Base-by-base conservation (phyloP, 2,329 filamentous ascomycete genomes). In the Cercospora berteroae region DNA sequence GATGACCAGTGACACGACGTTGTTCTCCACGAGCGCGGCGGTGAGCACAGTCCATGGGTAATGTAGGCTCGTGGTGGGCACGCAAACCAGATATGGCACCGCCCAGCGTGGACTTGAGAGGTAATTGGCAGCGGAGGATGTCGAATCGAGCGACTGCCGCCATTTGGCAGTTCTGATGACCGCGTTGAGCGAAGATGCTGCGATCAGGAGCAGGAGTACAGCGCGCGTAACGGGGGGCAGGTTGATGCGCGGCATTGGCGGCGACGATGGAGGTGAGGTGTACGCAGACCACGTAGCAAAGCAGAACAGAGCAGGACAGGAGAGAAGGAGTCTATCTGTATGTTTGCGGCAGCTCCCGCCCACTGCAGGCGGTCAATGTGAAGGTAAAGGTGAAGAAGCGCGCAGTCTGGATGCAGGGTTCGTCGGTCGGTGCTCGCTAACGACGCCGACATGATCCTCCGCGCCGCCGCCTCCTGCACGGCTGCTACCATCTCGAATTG, bases 31-130 rank as follows among this genome's bases (percentile, higher is more conserved):
- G 65, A 97, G 86, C 0, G 93, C 92, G 2, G 93, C 90, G 2
- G 92, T 91, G 65, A 96, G 75, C 71, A 97, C 90, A 0, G 93
- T 96, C 95, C 95, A 99, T 0, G 95, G 95, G 77, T 96, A 97
- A 75, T 92, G 86, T 67, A 96, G 83, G 66, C 93, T 94, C 65
- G 89, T 83, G 74, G 92, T 89, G 6, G 95, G 95, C 52, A 98
- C 88, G 69, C 98, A 86, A 64, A 91, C 91, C 68, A 99, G 85
- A 82, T 94, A 98, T 68, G 94, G 93, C 82, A 86, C 79, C 64
- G 79, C 79, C 73, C 73, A 76, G 63, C 68, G 67, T 23, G 75
- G 74, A 42, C 69, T 71, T 8, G 72, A 71, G 42, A 78, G 69
- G 66, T 79, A 78, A 60, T 78, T 77, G 74, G 77, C 67, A 10